Base-by-base conservation (phyloP, 441 rosid species). In the Gossypium aridum region DNA sequence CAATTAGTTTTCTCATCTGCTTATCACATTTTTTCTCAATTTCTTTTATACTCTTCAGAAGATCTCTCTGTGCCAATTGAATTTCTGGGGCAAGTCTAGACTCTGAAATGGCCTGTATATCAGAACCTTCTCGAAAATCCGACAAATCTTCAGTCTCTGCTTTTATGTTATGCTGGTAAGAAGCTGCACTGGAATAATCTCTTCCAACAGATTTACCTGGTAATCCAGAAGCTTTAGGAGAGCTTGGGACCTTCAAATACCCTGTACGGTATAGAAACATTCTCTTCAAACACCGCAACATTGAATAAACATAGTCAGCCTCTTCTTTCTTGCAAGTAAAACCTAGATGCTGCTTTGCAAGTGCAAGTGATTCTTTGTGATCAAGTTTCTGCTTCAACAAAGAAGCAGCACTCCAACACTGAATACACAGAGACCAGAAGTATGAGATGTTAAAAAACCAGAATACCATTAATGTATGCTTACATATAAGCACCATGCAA, bases 351-450 rank as follows among this genome's bases (percentile, higher is more conserved):
- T 82, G 78, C 81, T 84, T 88, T 62, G 96, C 96, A 64, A 82
- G 86, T 57, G 67, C 89, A 82, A 96, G 81, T 22, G 98, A 91
- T 82, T 85, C 92, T 81, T 80, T 86, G 81, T 73, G 89, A 81
- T 81, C 80, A 77, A 90, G 79, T 83, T 89, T 89, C 75, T 86
- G 76, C 90, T 88, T 89, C 78, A 83, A 77, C 83, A 91, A 75
- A 74, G 92, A 87, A 71, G 91, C 92, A 79, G 97, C 91, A 72
- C 82, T 89, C 98, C 95, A 90, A 77, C 97, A 91, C 97, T 91
- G 80, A 73, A 83, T 78, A 51, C n/a, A 55, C 34, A 65, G 64
- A 65, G 22, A 55, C 10, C 54, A 64, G 39, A 22, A 53, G n/a
- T 39, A 31, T 65, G 7, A 54, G 56, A 64, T 10, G 64, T 14